These are phyloP conservation scores for Aspergillus sp. DNA, from an alignment of 2,329 filamentous ascomycete genomes.

Conservation along the genomic window DNA sequence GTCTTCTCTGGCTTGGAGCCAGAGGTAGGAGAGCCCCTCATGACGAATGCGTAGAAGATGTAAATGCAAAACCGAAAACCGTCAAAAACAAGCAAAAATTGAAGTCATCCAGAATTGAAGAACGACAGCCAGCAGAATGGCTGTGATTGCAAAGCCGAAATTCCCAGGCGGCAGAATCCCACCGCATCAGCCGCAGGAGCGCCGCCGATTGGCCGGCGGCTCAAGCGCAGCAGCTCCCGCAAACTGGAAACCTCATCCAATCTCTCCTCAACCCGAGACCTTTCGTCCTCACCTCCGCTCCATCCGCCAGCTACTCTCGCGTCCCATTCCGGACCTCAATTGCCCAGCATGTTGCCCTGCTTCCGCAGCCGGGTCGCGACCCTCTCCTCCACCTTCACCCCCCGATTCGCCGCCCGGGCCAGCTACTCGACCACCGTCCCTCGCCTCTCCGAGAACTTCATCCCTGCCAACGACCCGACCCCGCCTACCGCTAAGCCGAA, in stretches of 20 bases:
- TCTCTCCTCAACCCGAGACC: constrained; percentile 23
- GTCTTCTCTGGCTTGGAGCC: constrained; percentile 62
- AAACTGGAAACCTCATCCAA: constrained; percentile 33
- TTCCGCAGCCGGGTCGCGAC: constrained; percentile 50
- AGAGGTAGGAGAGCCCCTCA: constrained; percentile 46
- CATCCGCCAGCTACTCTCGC: constrained; percentile 18
- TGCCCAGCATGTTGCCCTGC: constrained; percentile 48
- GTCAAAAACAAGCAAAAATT: background rate
- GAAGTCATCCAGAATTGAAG: background rate
- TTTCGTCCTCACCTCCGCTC: constrained; percentile 22
- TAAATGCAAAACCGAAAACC: background rate
- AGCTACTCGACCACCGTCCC: constrained; percentile 48
- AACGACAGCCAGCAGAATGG: constrained; percentile 13
- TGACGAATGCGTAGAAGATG: constrained; percentile 17
- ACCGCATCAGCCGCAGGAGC: constrained; percentile 16
- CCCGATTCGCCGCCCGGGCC: constrained; percentile 36
- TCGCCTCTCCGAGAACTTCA: constrained; percentile 44
- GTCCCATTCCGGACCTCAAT: constrained; percentile 15
- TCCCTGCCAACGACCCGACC: constrained; percentile 61
- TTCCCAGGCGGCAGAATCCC: constrained; percentile 24
- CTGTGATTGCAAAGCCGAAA: constrained; percentile 18
- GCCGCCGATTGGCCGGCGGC: constrained; percentile 27
- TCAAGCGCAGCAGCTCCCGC: constrained; percentile 26
- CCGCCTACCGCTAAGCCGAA: constrained; percentile 52
- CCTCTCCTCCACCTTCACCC: constrained; percentile 42